Evolutionary conservation across 768 basidiomycete species (phyloP).

Genomic region (Filobasidium wieringae): DNA sequence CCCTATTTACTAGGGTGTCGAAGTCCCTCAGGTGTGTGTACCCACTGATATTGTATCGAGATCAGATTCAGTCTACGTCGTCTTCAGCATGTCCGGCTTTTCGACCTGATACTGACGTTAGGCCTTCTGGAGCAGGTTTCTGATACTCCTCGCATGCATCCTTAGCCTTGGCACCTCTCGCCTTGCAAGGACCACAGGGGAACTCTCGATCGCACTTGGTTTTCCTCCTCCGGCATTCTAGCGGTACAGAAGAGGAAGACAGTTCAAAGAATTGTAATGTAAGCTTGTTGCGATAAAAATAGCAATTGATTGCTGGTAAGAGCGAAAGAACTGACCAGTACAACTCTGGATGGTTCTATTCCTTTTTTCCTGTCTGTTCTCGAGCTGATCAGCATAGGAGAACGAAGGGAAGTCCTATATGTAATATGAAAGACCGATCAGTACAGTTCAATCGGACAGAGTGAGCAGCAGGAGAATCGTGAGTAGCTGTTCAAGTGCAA

Average conservation of each 20-base stretch:
- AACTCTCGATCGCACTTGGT: constrained; percentile 15
- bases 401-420: too few species aligned
- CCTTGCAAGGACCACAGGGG: constrained; percentile 9
- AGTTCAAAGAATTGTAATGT: not conserved
- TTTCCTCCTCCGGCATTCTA: constrained; percentile 10
- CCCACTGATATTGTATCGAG: not conserved
- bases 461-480: too few species aligned
- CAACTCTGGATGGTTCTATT: constrained; percentile 4
- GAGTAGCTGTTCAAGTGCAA: too few species aligned
- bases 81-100: not conserved
- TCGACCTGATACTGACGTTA: constrained; percentile 4
- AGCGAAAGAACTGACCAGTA: not conserved
- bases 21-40: not conserved
- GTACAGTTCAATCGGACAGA: too few species aligned
- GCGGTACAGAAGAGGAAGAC: not conserved
- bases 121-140: constrained; percentile 1
- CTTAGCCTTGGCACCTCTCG: constrained; percentile 3
- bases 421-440: too few species aligned
- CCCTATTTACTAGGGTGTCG: not conserved
- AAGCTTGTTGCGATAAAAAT: not conserved
- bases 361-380: not conserved
- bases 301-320: not conserved
- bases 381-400: not conserved
- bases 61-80: not conserved
- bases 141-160: constrained; percentile 8